These are phyloP conservation scores for Ustulina deusta DNA, from an alignment of 2,329 filamentous ascomycete species.

Conservation along the genomic window DNA sequence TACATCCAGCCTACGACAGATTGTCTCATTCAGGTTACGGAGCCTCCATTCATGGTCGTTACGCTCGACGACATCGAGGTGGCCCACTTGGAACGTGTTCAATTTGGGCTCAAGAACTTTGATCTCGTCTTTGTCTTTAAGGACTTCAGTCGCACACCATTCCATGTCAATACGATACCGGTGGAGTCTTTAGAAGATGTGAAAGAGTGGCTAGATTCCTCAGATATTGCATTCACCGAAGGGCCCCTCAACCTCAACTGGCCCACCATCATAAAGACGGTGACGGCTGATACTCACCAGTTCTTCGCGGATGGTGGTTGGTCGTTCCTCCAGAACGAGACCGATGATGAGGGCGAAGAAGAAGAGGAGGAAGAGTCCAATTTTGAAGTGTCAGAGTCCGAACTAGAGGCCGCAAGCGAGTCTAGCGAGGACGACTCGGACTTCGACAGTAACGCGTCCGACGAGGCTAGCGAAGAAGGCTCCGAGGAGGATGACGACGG, in stretches of 20 bases:
- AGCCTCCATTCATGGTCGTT: conserved; percentile 95
- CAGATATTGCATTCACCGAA: conserved; percentile 93
- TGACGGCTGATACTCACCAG: conserved; percentile 89
- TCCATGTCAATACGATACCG: conserved; percentile 97
- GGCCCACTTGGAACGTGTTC: conserved; percentile 93
- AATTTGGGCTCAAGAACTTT: conserved; percentile 98
- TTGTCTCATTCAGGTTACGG: conserved; percentile 94
- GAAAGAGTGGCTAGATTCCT: conserved; percentile 97
- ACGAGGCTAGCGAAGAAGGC: conserved; percentile 82
- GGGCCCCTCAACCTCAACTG: conserved; percentile 98
- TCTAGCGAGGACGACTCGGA: conserved; percentile 86
- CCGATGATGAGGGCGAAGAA: conserved; percentile 84
- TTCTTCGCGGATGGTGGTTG: conserved; percentile 97
- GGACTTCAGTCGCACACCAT: conserved; percentile 89
- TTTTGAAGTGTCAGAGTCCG: conserved; percentile 90
- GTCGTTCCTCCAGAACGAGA: conserved; percentile 90
- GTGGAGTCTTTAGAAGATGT: conserved; percentile 94
- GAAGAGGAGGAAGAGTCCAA: conserved; percentile 91
- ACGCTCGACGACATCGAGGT: conserved; percentile 96
- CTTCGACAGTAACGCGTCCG: conserved; percentile 89
- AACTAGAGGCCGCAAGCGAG: conserved; percentile 84
- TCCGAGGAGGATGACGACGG: conserved; percentile 78
- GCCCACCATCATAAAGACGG: conserved; percentile 99
- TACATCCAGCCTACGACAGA: conserved; percentile 96
- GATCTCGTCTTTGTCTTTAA: conserved; percentile 99